Percentiles rank a stretch among this genome's conserved stretches.
These are phyloP conservation scores for Psophocarpus tetragonolobus DNA, from an alignment of 306 rosid species.

Conservation along the genomic window DNA sequence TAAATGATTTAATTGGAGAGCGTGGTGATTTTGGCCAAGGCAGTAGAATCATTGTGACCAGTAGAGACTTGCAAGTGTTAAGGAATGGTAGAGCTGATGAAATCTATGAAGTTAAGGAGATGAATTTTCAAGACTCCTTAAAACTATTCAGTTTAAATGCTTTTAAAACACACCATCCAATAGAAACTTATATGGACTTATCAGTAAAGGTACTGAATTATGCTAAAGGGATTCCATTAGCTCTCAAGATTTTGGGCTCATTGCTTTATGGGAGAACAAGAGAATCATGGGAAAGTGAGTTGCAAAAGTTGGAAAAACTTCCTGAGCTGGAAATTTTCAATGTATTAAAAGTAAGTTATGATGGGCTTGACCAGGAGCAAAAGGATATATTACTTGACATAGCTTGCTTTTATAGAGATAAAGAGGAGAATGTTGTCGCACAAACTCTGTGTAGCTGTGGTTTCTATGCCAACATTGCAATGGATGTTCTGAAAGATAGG, in stretches of 20 bases:
- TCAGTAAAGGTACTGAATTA: neutral
- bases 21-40: neutral
- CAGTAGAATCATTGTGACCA: conserved; percentile 26
- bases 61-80: conserved; percentile 28
- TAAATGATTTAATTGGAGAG: conserved; percentile 17
- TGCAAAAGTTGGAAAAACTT: conserved; percentile 3
- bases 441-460: neutral
- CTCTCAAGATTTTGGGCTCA: neutral
- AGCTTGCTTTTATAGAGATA: conserved; percentile 34
- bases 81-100: conserved; percentile 6
- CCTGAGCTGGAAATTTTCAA: neutral
- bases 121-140: conserved; percentile 34
- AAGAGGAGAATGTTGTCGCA: neutral
- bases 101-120: conserved; percentile 16
- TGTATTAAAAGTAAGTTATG: conserved; percentile 33
- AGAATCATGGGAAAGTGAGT: conserved; percentile 29
- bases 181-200: neutral
- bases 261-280: neutral
- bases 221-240: neutral
- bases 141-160: conserved; percentile 34
- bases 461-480: conserved; percentile 9
- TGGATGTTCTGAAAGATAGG: conserved; percentile 24
- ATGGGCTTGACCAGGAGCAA: conserved; percentile 21
- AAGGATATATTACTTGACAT: conserved; percentile 28
- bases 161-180: conserved; percentile 3